Base-by-base conservation (phyloP, 2,329 filamentous ascomycete species). In the Fusarium begoniae region DNA sequence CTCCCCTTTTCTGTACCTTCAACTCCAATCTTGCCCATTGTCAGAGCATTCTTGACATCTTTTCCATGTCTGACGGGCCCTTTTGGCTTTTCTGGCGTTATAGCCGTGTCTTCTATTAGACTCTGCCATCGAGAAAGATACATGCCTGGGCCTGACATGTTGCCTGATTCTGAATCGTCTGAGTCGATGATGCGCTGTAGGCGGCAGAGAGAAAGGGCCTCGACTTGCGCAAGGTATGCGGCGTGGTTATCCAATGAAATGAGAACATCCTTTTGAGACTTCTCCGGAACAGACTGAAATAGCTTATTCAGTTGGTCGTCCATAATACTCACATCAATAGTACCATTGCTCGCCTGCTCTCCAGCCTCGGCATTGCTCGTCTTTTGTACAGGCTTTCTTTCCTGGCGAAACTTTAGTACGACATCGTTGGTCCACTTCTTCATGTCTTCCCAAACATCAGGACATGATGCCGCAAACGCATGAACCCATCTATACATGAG, bases 121-220 rank as follows among this genome's bases (percentile, higher is more conserved):
- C 88, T 84, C 79, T 94, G 91, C 93, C 93, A 95, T 56, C 90
- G 87, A 3, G 89, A 86, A 30, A 95, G 87, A 78, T 93, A 95
- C 53, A 92, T 89, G 3, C 93, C 93, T 0, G 93, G 93, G 0
- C 92, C 93, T 30, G 85, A 86, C 60, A 87, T 76, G 57, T 66
- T 87, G 41, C 83, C 58, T 6, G 71, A 64, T 35, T 76, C 74
- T 24, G 64, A 70, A 45, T 74, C 76, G 9, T 77, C 70, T 4
- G 78, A 77, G 61, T 86, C 84, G 50, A 94, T 84, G 30, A 94
- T 87, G 3, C 82, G 81, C 60, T 90, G 87, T 68, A 93, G 87
- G 5, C 89, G 88, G 1, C 81, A 77, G 4, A 81, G 81, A 0
- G 92, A 93, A 4, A 89, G 83, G 1, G 81, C 72, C 62, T 88